Conservation (phyloP, 768 basidiomycete species). For the Auricularia cornea region DNA sequence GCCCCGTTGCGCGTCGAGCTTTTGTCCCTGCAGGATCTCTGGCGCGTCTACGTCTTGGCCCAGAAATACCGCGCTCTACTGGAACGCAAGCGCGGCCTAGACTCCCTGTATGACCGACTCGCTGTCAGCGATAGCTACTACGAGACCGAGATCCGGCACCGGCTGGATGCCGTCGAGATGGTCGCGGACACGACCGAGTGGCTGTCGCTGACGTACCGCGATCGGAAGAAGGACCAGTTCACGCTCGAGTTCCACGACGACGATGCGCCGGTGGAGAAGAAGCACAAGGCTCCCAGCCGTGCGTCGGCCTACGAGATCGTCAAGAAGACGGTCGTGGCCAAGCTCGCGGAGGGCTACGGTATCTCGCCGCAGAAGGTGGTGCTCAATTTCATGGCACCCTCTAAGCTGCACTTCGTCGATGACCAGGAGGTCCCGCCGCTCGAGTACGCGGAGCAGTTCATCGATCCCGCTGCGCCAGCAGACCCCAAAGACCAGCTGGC, state of each 20-base stretch:
- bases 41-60: conserved; percentile 85
- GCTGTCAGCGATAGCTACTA: conserved; percentile 69
- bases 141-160: conserved; percentile 54
- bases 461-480: conserved; percentile 51
- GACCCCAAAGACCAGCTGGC: conserved; percentile 52
- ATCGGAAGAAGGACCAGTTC: conserved; percentile 50
- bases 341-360: conserved; percentile 83
- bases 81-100: conserved; percentile 59
- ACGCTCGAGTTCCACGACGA: conserved; percentile 69
- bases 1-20: conserved; percentile 56
- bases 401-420: conserved; percentile 53
- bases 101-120: conserved; percentile 58
- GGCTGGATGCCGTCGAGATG: conserved; percentile 75
- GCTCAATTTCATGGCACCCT: conserved; percentile 51
- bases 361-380: conserved; percentile 76
- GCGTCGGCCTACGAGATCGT: conserved; percentile 77
- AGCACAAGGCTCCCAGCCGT: conserved; percentile 75
- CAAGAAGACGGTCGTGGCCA: conserved; percentile 68
- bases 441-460: conserved; percentile 80
- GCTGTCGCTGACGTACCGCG: conserved; percentile 78
- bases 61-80: conserved; percentile 82
- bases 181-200: conserved; percentile 89
- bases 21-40: conserved; percentile 61
- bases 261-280: conserved; percentile 37
- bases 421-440: conserved; percentile 76